A percentile compares a stretch with the other conserved stretches of the same genome.
phyloP scores from a whole-genome alignment of 2,329 filamentous ascomycete species.

The Elsinoe fawcettii region DNA sequence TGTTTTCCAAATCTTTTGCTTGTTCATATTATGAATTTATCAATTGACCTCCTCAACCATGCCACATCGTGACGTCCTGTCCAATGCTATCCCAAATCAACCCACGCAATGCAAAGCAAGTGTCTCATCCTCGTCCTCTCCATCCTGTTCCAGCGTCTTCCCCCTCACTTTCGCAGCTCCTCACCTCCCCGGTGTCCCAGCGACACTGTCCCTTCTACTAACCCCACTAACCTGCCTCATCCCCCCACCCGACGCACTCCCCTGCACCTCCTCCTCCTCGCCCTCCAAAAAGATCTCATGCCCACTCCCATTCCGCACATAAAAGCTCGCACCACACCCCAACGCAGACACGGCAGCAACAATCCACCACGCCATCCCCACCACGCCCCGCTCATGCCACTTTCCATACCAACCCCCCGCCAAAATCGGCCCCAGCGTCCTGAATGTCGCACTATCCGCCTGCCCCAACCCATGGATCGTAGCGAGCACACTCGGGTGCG shows the following conservation, averaged over 20 bases:
- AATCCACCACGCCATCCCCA: conserved; percentile 52
- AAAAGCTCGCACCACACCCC: conserved; percentile 52
- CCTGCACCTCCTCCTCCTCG: conserved; percentile 30
- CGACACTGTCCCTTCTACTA: conserved; percentile 1
- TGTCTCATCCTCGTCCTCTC: neutral
- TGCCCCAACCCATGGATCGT: conserved; percentile 54
- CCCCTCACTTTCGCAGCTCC: neutral
- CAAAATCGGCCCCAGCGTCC: conserved; percentile 50
- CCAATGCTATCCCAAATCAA: too few species aligned
- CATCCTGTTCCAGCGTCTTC: neutral
- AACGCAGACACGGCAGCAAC: conserved; percentile 47
- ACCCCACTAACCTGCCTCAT: neutral
- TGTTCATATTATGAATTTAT: too few species aligned
- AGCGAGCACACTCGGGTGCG: conserved; percentile 48
- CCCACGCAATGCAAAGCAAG: neutral
- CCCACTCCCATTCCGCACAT: conserved; percentile 57
- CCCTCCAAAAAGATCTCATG: conserved; percentile 51
- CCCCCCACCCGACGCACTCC: neutral
- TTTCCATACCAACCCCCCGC: conserved; percentile 48
- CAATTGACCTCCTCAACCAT: too few species aligned
- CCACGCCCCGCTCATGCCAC: conserved; percentile 46
- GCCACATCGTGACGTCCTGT: too few species aligned
- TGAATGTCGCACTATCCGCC: conserved; percentile 46
- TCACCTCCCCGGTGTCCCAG: neutral
- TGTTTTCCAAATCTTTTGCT: too few species aligned